Evolutionary conservation across 176 grass and related monocot genomes (phyloP).

Genomic region (Avena insularis): DNA sequence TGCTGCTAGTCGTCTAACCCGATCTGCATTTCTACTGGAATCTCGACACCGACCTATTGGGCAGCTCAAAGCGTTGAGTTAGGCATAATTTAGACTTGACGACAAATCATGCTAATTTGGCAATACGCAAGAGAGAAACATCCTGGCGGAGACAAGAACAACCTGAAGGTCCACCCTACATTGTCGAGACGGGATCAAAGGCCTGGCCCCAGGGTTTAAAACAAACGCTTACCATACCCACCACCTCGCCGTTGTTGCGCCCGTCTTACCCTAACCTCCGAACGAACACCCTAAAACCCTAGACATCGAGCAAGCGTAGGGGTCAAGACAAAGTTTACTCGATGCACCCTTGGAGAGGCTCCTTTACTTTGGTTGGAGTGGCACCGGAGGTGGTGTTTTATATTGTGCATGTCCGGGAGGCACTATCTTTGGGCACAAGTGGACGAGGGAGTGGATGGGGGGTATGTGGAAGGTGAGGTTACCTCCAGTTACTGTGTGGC

Average conservation of each 20-base stretch:
- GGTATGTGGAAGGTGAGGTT: background rate
- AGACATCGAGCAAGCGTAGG: background rate
- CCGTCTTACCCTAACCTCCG: background rate
- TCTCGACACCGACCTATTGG: background rate
- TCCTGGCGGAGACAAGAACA: background rate
- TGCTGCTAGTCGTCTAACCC: no score
- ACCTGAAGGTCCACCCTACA: background rate
- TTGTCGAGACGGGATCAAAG: background rate
- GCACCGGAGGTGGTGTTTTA: background rate
- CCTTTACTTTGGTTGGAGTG: no score
- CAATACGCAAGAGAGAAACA: background rate
- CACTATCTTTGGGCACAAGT: background rate
- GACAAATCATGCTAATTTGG: background rate
- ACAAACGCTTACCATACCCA: background rate
- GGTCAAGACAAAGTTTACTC: background rate
- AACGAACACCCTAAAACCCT: constrained; percentile 27
- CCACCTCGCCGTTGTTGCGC: background rate
- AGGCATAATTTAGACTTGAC: no score
- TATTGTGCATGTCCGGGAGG: background rate
- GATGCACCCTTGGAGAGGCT: background rate
- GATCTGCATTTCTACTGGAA: background rate
- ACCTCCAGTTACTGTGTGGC: background rate
- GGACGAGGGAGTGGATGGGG: background rate
- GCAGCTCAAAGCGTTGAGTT: no score
- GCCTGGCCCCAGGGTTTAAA: background rate